These are phyloP conservation scores for Hebeloma cylindrosporum DNA, from an alignment of 768 basidiomycete species.

Conservation along the genomic window DNA sequence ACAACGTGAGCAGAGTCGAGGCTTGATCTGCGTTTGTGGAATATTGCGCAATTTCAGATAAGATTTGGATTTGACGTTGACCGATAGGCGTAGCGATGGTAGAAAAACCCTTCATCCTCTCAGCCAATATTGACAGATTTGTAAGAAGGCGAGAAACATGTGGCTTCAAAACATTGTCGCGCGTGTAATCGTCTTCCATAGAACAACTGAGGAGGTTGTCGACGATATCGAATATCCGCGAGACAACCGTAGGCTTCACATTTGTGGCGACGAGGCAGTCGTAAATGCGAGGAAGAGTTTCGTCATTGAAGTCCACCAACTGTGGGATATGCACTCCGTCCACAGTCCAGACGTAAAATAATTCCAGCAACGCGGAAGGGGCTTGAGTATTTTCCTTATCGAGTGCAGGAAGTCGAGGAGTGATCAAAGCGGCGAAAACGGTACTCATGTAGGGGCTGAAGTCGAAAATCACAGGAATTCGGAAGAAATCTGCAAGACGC, in stretches of 20 bases:
- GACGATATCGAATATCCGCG: slow-evolving; percentile 81
- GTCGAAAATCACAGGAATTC: slow-evolving; percentile 68
- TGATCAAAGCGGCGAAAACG: slow-evolving; percentile 72
- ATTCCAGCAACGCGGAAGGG: slow-evolving; percentile 84
- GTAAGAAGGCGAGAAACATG: slow-evolving; percentile 70
- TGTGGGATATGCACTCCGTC: slow-evolving; percentile 55
- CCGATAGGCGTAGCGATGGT: slow-evolving; percentile 61
- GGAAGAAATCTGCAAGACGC: slow-evolving; percentile 87
- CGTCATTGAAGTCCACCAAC: slow-evolving; percentile 68
- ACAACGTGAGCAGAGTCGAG: slow-evolving; percentile 64
- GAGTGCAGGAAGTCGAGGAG: slow-evolving; percentile 74
- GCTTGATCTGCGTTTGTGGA: slow-evolving; percentile 72
- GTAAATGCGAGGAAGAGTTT: slow-evolving; percentile 75
- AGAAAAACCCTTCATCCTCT: slow-evolving; percentile 53
- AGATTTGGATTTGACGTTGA: slow-evolving; percentile 78
- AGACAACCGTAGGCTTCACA: slow-evolving; percentile 84
- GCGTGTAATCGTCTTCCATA: slow-evolving; percentile 46
- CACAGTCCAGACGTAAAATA: slow-evolving; percentile 78
- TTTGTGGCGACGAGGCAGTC: slow-evolving; percentile 78
- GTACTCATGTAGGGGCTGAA: slow-evolving; percentile 67
- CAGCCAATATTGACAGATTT: slow-evolving; percentile 69
- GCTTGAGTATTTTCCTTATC: slow-evolving; percentile 89
- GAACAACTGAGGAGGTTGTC: slow-evolving; percentile 65
- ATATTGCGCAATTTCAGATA: slow-evolving; percentile 78
- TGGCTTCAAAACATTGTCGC: slow-evolving; percentile 60